Evolutionary conservation across 108 stramenopile species (phyloP), one percentile per base, ranked within the genome.

Genomic region (Skeletonema costatum): DNA sequence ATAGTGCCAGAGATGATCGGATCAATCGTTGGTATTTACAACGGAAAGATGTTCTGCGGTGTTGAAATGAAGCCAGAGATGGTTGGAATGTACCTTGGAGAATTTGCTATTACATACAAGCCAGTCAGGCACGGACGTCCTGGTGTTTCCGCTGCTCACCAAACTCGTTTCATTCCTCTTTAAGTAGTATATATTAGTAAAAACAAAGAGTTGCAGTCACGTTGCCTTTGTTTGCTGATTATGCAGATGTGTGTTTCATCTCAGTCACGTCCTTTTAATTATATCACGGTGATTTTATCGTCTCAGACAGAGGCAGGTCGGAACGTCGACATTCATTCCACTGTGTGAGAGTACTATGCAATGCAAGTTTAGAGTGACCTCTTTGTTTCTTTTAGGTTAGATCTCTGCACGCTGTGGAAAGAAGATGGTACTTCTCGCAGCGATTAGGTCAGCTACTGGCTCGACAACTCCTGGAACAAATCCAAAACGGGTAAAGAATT

Each of bases 1-100:
- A 98, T 99, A 80, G 95, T 99, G 68, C 99, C 99, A 32, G 99
- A 99, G 88, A 99, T 99, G 99, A 96, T 99, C 81, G 99, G 99
- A 78, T 94, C 93, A 70, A 97, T 98, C 66, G 89, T 99, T 68
- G 98, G 97, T 78, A 97, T 99, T 81, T 99, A 99, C 97, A 99
- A 99, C 85, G 99, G 99, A 91, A 97, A 97, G 85, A 96, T 92
- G 87, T 97, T 98, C 85, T 95, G 92, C 73, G 93, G 95, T 77
- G 97, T 99, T 64, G 99, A 99, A 87, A 98, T 99, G 95, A 99
- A 99, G 90, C 98, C 98, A 29, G 99, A 99, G 85, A 99, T 99
- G 99, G 89, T 99, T 69, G 99, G 99, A 53, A 97, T 98, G 93
- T 99, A 99, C 87, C 87, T 99, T 70, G 99, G 97, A 71, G 99